These are phyloP conservation scores for Orbilia brochopaga DNA, from an alignment of 2,329 filamentous ascomycete species.

Conservation along the genomic window DNA sequence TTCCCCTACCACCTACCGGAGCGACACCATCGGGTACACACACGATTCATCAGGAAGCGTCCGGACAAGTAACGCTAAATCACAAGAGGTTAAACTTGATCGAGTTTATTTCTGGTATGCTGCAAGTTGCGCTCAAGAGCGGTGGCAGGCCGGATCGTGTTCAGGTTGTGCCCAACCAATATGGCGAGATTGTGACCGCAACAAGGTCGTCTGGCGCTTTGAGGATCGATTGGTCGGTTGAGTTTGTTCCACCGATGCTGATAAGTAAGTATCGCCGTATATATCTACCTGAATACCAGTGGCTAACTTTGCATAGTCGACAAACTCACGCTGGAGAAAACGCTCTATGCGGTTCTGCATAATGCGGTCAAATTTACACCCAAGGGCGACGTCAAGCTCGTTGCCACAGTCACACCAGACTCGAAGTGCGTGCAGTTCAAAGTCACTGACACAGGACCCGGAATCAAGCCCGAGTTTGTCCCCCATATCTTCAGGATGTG, in stretches of 20 bases:
- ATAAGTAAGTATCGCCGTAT: constrained; percentile 57
- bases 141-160: constrained; percentile 48
- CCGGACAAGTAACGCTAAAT: constrained; percentile 48
- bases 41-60: constrained; percentile 50
- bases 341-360: constrained; percentile 64
- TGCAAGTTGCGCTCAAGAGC: constrained; percentile 47
- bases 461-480: constrained; percentile 71
- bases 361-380: constrained; percentile 77
- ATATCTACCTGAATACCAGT: constrained; percentile 1
- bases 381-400: constrained; percentile 66
- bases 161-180: constrained; percentile 36
- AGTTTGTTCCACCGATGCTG: constrained; percentile 63
- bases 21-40: constrained; percentile 44
- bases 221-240: constrained; percentile 58
- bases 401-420: constrained; percentile 56
- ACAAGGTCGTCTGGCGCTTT: constrained; percentile 41
- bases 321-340: constrained; percentile 58
- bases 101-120: constrained; percentile 50
- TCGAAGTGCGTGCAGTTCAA: constrained; percentile 55
- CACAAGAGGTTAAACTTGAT: constrained; percentile 49
- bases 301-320: constrained; percentile 42
- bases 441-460: constrained; percentile 71
- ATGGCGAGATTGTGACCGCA: constrained; percentile 44
- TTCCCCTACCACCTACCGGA: constrained; percentile 47
- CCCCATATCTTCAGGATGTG: constrained; percentile 73